Percentiles rank a stretch among this genome's conserved stretches.
phyloP scores from a whole-genome alignment of 1,284 basidiomycete species.

The Sporisorium iseilematis-ciliati region DNA sequence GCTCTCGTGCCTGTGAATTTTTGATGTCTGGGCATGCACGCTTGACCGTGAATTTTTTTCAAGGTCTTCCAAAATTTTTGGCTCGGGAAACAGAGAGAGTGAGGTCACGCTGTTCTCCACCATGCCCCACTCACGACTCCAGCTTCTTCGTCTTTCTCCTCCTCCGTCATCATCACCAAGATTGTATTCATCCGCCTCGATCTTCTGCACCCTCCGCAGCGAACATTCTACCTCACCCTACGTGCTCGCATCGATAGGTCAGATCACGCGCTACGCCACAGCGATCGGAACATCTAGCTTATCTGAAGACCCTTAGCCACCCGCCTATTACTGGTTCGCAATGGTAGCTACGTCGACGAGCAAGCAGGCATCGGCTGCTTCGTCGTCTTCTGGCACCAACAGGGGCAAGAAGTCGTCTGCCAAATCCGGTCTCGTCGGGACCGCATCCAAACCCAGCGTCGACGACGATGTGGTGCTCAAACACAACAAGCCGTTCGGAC shows the following conservation, averaged over 20 bases:
- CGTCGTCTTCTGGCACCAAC: conserved; percentile 7
- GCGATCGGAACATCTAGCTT: too few relatives aligned
- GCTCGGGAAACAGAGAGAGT: background rate
- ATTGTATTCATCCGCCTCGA: too few relatives aligned
- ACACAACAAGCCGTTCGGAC: conserved; percentile 51
- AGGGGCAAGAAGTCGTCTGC: conserved; percentile 27
- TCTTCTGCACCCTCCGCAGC: too few relatives aligned
- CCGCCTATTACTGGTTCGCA: background rate
- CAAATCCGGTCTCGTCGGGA: conserved; percentile 24
- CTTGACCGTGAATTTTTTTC: conserved; percentile 3
- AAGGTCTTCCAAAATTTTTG: conserved; percentile 1
- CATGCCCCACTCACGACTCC: too few relatives aligned
- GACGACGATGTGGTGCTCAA: conserved; percentile 23
- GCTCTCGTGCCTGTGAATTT: too few relatives aligned
- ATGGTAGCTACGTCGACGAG: conserved; percentile 38
- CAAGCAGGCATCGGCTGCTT: conserved; percentile 22
- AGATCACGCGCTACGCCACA: too few relatives aligned
- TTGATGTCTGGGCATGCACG: background rate
- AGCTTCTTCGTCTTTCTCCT: background rate
- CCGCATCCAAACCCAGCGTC: background rate
- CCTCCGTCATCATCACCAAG: background rate
- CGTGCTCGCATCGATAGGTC: too few relatives aligned
- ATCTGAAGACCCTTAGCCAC: background rate
- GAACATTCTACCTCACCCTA: too few relatives aligned
- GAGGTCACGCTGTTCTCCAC: background rate